Evolutionary conservation across 108 stramenopile genomes (phyloP).

Genomic region (Bacterosira constricta): DNA sequence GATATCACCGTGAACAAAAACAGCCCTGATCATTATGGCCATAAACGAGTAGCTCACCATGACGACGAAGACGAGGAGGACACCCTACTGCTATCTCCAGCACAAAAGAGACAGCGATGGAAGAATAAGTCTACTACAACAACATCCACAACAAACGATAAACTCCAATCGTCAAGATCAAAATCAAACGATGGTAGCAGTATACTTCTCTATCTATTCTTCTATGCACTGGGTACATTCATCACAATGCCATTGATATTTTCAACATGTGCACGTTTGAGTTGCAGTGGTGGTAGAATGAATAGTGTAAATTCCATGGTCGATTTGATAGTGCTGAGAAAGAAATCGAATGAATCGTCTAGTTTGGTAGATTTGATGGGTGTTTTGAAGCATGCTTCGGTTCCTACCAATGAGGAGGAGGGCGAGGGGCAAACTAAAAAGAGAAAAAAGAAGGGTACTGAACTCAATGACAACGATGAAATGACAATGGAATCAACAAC

Average conservation of each 20-base stretch:
- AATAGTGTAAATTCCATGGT: not conserved
- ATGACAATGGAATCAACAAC: not conserved
- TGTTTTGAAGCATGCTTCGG: not conserved
- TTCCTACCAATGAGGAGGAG: not conserved
- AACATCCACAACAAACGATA: too few species aligned
- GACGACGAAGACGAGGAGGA: not conserved
- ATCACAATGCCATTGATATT: not conserved
- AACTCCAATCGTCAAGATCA: not conserved
- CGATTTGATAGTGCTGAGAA: not conserved
- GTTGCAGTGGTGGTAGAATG: not conserved
- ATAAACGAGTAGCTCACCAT: too few species aligned
- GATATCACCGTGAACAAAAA: too few species aligned
- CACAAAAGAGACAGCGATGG: constrained; percentile 2
- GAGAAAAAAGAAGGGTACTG: not conserved
- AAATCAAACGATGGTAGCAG: not conserved
- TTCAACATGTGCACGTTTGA: not conserved
- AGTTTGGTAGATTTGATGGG: not conserved
- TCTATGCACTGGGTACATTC: not conserved
- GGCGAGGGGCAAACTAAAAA: not conserved
- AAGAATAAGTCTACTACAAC: too few species aligned
- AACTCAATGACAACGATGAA: not conserved
- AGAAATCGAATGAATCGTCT: not conserved
- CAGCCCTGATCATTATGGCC: too few species aligned
- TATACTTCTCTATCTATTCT: not conserved
- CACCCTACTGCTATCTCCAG: not conserved